phyloP scores from a whole-genome alignment of 441 rosid species.

The Rhodomyrtus psidioides region DNA sequence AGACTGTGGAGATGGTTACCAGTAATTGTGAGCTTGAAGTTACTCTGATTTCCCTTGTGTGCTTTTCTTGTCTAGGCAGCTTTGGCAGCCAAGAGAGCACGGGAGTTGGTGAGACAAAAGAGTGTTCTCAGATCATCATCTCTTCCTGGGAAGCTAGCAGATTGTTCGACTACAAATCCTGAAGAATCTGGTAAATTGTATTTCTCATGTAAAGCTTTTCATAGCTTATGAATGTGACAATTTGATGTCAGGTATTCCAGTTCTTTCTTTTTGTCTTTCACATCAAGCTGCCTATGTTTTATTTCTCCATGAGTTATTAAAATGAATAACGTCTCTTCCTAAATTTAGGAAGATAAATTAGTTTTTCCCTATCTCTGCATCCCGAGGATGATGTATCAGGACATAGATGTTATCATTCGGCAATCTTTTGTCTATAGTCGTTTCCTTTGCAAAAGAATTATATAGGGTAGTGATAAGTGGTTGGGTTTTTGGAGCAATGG shows the following conservation, averaged over 20 bases:
- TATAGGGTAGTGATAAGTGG: neutral
- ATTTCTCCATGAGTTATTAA: neutral
- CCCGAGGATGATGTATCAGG: neutral
- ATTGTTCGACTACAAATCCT: slow-evolving; percentile 82
- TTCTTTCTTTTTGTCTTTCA: neutral
- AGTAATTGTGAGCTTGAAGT: neutral
- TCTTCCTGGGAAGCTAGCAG: slow-evolving; percentile 94
- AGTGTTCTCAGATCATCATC: slow-evolving; percentile 82
- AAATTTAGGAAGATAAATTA: neutral
- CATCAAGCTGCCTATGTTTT: neutral
- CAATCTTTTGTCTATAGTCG: neutral
- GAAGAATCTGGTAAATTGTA: slow-evolving; percentile 65
- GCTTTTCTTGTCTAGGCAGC: slow-evolving; percentile 57
- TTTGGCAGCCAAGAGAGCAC: slow-evolving; percentile 91
- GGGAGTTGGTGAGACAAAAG: slow-evolving; percentile 87
- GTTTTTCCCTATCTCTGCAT: neutral
- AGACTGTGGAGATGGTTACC: neutral
- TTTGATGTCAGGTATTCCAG: neutral
- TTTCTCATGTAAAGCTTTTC: neutral
- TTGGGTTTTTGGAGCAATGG: neutral
- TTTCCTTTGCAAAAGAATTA: neutral
- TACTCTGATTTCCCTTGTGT: neutral
- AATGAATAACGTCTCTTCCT: neutral
- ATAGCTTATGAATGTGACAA: neutral
- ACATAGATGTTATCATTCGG: neutral